phyloP scores from a whole-genome alignment of 179 eudicot species.

The Beta corolliflora region DNA sequence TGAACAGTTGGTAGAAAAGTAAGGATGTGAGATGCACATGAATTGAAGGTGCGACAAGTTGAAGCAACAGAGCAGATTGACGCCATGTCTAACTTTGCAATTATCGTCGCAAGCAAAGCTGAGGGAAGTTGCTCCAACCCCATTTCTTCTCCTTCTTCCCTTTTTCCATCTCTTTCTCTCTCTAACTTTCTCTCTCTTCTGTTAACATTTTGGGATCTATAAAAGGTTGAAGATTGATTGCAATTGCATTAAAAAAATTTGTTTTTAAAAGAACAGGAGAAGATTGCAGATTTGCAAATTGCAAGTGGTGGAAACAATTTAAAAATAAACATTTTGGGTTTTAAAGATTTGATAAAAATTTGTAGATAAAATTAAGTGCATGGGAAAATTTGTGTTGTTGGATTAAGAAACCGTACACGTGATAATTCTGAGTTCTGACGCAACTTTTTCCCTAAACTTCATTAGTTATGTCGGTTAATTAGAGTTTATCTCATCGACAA shows the following conservation, averaged over 20 bases:
- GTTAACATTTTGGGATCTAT: neutral
- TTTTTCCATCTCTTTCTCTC: neutral
- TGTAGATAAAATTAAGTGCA: neutral
- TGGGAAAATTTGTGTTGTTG: constrained; percentile 13
- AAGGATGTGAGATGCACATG: constrained; percentile 66
- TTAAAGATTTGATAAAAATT: too few species aligned
- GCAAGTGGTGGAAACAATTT: neutral
- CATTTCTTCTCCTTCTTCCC: constrained; percentile 27
- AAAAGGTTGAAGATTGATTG: neutral
- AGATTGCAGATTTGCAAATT: neutral
- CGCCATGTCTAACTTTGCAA: constrained; percentile 72
- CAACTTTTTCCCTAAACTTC: neutral
- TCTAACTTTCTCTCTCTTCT: neutral
- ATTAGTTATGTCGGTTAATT: constrained; percentile 13
- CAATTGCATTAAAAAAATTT: neutral
- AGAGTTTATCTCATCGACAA: neutral
- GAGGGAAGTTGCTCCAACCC: constrained; percentile 61
- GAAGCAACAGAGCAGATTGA: constrained; percentile 78
- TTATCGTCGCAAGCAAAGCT: constrained; percentile 63
- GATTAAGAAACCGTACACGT: constrained; percentile 20
- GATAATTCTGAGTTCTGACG: neutral
- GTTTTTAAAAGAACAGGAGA: too few species aligned
- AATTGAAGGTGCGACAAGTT: constrained; percentile 67
- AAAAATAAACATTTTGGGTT: too few species aligned
- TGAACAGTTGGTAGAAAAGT: constrained; percentile 70